Conservation (phyloP, 495 filamentous ascomycete species). For the Penicillium alfredii region DNA sequence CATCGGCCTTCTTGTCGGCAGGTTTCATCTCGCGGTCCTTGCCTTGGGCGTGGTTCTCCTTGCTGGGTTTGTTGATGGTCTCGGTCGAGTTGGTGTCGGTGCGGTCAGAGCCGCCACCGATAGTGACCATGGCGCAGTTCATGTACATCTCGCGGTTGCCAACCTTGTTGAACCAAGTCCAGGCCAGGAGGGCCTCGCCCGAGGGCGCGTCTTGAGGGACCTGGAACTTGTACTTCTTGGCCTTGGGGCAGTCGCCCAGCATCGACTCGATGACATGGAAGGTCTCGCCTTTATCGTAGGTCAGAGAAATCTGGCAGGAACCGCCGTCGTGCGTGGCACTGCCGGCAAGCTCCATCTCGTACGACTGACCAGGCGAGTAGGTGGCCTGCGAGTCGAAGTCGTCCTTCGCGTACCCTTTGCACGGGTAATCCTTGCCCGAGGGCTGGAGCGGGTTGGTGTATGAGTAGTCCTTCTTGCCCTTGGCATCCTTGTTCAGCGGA, state of each 20-base stretch:
- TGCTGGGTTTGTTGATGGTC: not conserved
- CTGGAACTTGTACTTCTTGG: slow-evolving; percentile 42
- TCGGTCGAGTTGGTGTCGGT: not conserved
- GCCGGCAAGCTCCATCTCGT: slow-evolving; percentile 36
- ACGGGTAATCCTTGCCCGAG: slow-evolving; percentile 43
- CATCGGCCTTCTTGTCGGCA: not conserved
- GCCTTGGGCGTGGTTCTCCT: not conserved
- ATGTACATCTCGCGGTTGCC: slow-evolving; percentile 94
- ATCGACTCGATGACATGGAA: slow-evolving; percentile 83
- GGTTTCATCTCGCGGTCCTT: not conserved
- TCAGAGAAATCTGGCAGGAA: slow-evolving; percentile 79
- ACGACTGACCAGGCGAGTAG: slow-evolving; percentile 37
- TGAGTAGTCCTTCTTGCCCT: slow-evolving; percentile 43
- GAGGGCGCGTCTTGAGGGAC: slow-evolving; percentile 40
- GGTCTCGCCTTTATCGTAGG: slow-evolving; percentile 61
- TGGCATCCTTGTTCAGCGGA: slow-evolving; percentile 34
- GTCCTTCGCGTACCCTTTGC: slow-evolving; percentile 48
- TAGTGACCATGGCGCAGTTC: slow-evolving; percentile 76
- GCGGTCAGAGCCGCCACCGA: slow-evolving; percentile 44
- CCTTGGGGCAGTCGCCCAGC: slow-evolving; percentile 70
- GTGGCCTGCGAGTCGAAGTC: slow-evolving; percentile 38
- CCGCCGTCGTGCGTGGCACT: slow-evolving; percentile 77
- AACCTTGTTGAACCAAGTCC: slow-evolving; percentile 88
- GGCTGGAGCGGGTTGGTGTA: slow-evolving; percentile 43
- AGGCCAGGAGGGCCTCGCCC: slow-evolving; percentile 63